phyloP scores from a whole-genome alignment of 768 basidiomycete genomes.

The Collybia nuda region DNA sequence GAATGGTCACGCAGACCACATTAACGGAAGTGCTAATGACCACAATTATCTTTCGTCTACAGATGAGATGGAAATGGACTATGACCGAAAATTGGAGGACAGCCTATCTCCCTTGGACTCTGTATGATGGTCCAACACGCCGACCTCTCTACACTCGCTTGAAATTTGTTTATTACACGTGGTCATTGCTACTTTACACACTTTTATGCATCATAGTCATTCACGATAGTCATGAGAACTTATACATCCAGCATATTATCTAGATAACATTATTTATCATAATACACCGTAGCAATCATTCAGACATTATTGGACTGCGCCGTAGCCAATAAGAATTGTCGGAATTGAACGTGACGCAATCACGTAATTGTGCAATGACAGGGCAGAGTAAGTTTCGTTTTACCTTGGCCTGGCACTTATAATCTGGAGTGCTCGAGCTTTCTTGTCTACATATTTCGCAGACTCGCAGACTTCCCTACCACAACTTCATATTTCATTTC shows the following conservation, averaged over 20 bases:
- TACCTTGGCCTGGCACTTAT: background rate
- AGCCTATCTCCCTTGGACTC: conserved; percentile 42
- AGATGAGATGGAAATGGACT: conserved; percentile 17
- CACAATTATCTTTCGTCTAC: conserved; percentile 1
- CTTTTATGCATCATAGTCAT: background rate
- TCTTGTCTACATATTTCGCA: background rate
- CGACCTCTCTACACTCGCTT: background rate
- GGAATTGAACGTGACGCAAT: no score
- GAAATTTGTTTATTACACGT: background rate
- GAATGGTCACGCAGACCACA: conserved; percentile 6
- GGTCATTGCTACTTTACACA: background rate
- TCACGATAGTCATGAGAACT: conserved; percentile 1
- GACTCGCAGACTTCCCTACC: background rate
- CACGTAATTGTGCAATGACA: no score
- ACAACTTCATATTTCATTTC: background rate
- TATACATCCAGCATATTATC: conserved; percentile 6
- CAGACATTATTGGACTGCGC: no score
- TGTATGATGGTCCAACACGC: conserved; percentile 21
- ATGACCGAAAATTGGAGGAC: conserved; percentile 34
- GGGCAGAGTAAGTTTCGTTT: no score
- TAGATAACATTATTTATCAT: background rate
- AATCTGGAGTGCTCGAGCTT: background rate
- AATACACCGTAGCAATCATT: background rate
- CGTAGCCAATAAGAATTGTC: no score
- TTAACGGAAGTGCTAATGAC: conserved; percentile 12